These are phyloP conservation scores for Eugenia klotzschiana DNA, from an alignment of 441 rosid species.

Conservation along the genomic window DNA sequence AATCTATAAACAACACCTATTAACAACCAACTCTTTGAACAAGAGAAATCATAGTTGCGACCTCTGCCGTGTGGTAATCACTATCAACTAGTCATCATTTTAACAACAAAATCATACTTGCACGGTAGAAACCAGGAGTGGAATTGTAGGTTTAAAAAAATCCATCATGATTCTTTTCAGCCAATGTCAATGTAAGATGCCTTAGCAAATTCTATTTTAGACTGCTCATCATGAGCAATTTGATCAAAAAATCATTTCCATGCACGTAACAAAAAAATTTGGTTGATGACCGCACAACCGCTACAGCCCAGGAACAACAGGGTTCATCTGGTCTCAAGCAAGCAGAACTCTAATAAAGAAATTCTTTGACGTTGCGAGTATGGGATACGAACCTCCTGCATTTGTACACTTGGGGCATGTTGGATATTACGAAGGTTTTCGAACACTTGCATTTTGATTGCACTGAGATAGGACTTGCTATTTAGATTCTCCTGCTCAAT, in stretches of 20 bases:
- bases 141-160: neutral
- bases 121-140: neutral
- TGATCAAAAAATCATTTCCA: neutral
- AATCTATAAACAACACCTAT: neutral
- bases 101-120: neutral
- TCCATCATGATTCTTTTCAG: neutral
- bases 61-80: neutral
- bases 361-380: neutral
- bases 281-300: neutral
- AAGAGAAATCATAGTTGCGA: neutral
- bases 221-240: neutral
- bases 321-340: neutral
- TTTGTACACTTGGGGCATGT: conserved; percentile 88
- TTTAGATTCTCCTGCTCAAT: conserved; percentile 71
- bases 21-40: neutral
- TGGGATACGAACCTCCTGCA: conserved; percentile 70
- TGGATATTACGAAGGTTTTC: conserved; percentile 85
- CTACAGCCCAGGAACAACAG: neutral
- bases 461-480: conserved; percentile 70
- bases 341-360: neutral
- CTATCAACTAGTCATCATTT: neutral
- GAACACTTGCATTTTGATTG: conserved; percentile 77
- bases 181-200: neutral
- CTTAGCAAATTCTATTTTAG: neutral
- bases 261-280: neutral